Evolutionary conservation across 331 rosid genomes (phyloP).

Genomic region (Prunus yedoensis): DNA sequence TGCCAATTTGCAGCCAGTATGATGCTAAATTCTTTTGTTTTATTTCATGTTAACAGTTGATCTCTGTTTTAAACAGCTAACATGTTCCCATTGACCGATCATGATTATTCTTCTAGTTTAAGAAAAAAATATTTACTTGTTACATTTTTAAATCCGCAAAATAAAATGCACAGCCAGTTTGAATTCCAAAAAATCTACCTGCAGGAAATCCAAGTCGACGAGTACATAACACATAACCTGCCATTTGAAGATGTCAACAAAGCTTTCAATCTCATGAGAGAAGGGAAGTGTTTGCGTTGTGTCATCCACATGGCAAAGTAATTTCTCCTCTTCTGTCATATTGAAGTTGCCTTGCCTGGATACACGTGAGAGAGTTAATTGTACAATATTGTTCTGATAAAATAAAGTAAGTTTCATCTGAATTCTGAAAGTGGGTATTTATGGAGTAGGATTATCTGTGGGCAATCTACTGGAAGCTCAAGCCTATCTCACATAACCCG

Average conservation of each 20-base stretch:
- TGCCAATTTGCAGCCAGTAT: too few species aligned
- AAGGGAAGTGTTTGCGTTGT: conserved; percentile 88
- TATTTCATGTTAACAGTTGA: too few species aligned
- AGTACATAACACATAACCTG: conserved; percentile 76
- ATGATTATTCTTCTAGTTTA: neutral
- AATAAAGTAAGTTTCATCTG: neutral
- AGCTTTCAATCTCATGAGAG: conserved; percentile 85
- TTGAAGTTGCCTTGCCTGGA: neutral
- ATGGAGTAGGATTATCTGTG: neutral
- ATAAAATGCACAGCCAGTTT: neutral
- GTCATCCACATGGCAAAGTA: conserved; percentile 73
- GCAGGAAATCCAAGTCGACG: conserved; percentile 91
- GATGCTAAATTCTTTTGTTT: too few species aligned
- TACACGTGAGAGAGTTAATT: neutral
- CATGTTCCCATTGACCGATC: neutral
- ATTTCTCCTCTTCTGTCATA: conserved; percentile 4
- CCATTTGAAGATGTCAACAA: conserved; percentile 68
- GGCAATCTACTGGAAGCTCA: too few species aligned
- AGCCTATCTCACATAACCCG: too few species aligned
- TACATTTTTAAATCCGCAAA: neutral
- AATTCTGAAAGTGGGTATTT: neutral
- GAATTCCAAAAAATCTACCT: neutral
- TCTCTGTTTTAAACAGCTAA: too few species aligned
- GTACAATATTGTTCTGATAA: neutral
- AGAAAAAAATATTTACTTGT: neutral